Evolutionary conservation across 805 yeast species (phyloP), one percentile per base, ranked within the genome.

Genomic region (Myxozyma neotropica): DNA sequence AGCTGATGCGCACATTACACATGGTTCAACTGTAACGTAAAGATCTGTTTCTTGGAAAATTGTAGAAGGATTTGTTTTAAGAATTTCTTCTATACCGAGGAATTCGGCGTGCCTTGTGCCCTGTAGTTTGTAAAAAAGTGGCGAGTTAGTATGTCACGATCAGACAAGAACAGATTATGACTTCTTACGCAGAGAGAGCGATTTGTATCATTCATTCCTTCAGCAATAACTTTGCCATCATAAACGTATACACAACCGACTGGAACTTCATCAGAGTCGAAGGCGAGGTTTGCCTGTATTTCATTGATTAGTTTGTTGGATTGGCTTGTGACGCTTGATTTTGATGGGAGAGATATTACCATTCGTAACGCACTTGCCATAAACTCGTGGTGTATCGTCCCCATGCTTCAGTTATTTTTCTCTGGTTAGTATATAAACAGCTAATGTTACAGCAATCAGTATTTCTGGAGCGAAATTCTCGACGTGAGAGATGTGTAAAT

Each of bases 1-100:
- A 1, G 96, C 91, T 42, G 94, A 84, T 0, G 97, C 98, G 76
- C 99, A 94, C 99, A 94, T 94, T 6, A 94, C 87, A 71, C 99
- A 94, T 0, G 99, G 99, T 73, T 94, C 99, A 0, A 94, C 97
- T 0, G 98, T 91, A 26, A 94, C 99, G 72, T 91, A 93, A 6
- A 94, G 77, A 31, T 83, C 84, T 2, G 88, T 78, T 26, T 85
- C 81, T 39, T 73, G 68, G 67, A 89, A 83, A 8, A 73, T 63
- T 4, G 58, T 43, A 0, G 69, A 62, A 3, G 76, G 70, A 45
- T 73, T 71, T 33, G 73, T 69, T 3, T 70, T 64, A 38, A 80
- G 71, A 7, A 87, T 80, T 29, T 74, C 71, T 46, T 84, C 84
- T 15, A 90, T 85, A 0, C 93, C 97, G 58, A 87, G 79, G 66